Conservation (phyloP, 2,329 filamentous ascomycete genomes). For the Herpotrichia juniperi region DNA sequence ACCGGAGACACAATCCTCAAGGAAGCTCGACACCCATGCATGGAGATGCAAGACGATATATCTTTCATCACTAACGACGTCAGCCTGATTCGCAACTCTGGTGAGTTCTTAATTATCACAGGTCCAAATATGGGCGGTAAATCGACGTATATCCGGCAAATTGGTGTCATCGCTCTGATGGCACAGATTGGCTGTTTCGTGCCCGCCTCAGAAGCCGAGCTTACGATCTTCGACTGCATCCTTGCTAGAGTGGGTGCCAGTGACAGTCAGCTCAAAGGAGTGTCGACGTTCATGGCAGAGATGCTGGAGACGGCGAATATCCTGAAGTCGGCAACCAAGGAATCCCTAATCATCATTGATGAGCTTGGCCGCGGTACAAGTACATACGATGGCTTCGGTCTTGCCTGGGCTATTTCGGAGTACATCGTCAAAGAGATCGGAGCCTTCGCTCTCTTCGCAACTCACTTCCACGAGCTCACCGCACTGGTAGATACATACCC, state of each 20-base stretch:
- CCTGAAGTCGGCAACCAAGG: constrained; percentile 91
- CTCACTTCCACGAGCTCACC: constrained; percentile 97
- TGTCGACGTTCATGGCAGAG: constrained; percentile 99
- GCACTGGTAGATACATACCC: constrained; percentile 85
- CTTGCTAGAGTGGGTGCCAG: constrained; percentile 94
- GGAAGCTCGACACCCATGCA: constrained; percentile 93
- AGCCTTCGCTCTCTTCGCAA: constrained; percentile 93
- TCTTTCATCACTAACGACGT: constrained; percentile 99
- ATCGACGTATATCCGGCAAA: constrained; percentile 96
- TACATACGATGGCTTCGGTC: constrained; percentile 96
- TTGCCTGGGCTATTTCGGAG: constrained; percentile 99
- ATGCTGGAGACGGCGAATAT: constrained; percentile 99
- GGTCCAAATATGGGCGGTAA: constrained; percentile 99
- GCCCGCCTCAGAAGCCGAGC: constrained; percentile 84
- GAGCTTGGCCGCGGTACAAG: constrained; percentile 95
- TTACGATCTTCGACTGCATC: constrained; percentile 96
- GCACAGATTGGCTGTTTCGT: constrained; percentile 97
- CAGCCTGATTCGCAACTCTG: constrained; percentile 74
- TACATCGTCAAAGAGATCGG: constrained; percentile 96
- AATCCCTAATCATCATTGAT: constrained; percentile 98
- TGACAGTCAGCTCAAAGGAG: constrained; percentile 95
- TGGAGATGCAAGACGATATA: constrained; percentile 98
- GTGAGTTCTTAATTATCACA: constrained; percentile 94
- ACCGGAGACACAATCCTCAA: constrained; percentile 87
- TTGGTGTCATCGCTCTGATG: constrained; percentile 96